Conservation (phyloP, 164 flowering plant genomes). For the Litsea cubeba region DNA sequence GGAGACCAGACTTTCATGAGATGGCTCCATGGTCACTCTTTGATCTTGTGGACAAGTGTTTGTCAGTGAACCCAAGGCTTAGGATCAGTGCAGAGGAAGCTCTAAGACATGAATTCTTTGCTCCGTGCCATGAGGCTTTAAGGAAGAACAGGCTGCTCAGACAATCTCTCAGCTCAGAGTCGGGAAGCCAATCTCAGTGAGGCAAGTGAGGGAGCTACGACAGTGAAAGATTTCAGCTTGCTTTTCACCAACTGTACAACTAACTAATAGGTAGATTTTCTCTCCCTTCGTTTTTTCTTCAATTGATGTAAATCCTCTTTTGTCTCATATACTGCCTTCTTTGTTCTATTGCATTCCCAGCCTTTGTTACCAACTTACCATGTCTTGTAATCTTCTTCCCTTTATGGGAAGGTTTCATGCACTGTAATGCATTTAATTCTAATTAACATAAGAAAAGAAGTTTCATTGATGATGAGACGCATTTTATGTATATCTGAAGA, state of each 20-base stretch:
- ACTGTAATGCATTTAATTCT: not conserved
- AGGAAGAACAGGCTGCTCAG: slow-evolving; percentile 41
- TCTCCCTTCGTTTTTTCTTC: not conserved
- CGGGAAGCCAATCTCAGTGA: slow-evolving; percentile 7
- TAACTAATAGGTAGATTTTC: not conserved
- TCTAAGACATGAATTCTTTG: slow-evolving; percentile 71
- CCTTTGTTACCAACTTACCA: not conserved
- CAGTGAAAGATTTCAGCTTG: slow-evolving; percentile 6
- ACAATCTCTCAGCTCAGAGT: slow-evolving; percentile 13
- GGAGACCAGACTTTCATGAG: slow-evolving; percentile 55
- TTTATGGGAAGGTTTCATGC: not conserved
- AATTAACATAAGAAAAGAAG: not conserved
- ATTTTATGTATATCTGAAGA: not conserved
- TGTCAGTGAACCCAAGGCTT: slow-evolving; percentile 77
- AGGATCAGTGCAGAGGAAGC: slow-evolving; percentile 90
- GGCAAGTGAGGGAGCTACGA: not conserved
- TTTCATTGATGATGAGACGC: not conserved
- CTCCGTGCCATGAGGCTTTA: slow-evolving; percentile 49
- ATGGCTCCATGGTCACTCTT: slow-evolving; percentile 55
- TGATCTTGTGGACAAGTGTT: slow-evolving; percentile 88
- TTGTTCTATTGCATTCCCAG: not conserved
- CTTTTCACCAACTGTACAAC: not conserved
- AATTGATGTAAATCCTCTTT: not conserved
- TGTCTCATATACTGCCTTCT: not conserved
- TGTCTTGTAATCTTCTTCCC: no score